phyloP scores from a whole-genome alignment of 2,329 filamentous ascomycete species.

The Colletotrichum spinosum region DNA sequence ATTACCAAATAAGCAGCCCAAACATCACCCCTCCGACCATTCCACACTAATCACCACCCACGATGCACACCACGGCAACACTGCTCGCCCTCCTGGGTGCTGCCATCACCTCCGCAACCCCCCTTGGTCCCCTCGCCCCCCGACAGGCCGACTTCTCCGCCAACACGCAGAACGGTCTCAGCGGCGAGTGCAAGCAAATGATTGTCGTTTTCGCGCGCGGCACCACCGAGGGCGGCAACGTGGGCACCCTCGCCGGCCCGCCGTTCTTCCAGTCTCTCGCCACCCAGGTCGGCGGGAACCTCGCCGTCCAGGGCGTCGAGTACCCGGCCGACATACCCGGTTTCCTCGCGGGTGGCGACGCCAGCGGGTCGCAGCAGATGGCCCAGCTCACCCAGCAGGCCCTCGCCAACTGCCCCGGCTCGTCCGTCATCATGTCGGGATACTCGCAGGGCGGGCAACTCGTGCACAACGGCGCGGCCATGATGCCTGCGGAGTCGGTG shows the following conservation, averaged over 20 bases:
- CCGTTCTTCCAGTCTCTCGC: constrained; percentile 61
- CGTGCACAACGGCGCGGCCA: constrained; percentile 57
- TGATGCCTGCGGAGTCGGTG: constrained; percentile 48
- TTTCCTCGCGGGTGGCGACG: constrained; percentile 59
- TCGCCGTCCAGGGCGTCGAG: constrained; percentile 65
- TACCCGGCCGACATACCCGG: constrained; percentile 60
- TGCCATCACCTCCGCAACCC: constrained; percentile 16
- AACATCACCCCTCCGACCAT: too few species aligned
- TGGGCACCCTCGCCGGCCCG: constrained; percentile 62
- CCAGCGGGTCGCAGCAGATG: constrained; percentile 56
- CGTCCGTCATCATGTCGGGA: constrained; percentile 58
- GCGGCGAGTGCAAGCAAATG: constrained; percentile 52
- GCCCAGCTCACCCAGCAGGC: constrained; percentile 44
- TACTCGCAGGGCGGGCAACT: constrained; percentile 56
- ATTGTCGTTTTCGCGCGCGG: constrained; percentile 69
- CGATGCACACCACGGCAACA: constrained; percentile 19
- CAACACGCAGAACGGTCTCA: constrained; percentile 34
- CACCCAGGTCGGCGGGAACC: constrained; percentile 52
- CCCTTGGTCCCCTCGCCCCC: background rate
- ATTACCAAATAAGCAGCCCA: too few species aligned
- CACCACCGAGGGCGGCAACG: constrained; percentile 63
- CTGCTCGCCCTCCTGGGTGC: constrained; percentile 34
- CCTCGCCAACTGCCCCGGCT: constrained; percentile 54
- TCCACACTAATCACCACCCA: background rate
- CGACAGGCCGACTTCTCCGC: constrained; percentile 37